Base-by-base conservation (phyloP, 495 filamentous ascomycete genomes). In the Melanomma pulvis-pyrius region DNA sequence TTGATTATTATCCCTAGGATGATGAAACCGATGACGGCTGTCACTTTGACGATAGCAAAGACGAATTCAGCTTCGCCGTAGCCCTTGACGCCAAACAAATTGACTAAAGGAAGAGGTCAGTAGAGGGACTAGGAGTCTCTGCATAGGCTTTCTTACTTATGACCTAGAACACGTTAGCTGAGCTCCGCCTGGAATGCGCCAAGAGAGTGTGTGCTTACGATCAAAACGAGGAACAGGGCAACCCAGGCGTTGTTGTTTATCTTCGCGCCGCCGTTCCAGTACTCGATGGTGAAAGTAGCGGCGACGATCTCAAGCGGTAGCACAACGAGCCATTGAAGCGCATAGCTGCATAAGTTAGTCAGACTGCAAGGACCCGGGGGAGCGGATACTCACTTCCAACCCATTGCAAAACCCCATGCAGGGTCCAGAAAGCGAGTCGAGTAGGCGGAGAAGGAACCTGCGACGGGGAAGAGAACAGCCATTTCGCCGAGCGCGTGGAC, bases 371-470 rank as follows among this genome's bases (percentile, higher is more conserved):
- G 28, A 64, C 48, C 53, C 48, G 57, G 50, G 8, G 29, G 47
- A 34, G 24, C 21, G 50, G 63, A 49, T 29, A 83, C 82, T 75
- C 69, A 87, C 82, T 97, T 96, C 93, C 93, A 97, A 28, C 94
- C 94, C 91, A 97, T 96, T 49, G 94, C 93, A 71, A 97, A 97
- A 0, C 94, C 94, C 93, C 93, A 97, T 2, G 93, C 92, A 12
- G 93, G 93, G 71, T 97, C 93, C 11, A 97, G 73, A 72, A 97
- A 98, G 25, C 93, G 85, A 36, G 91, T 96, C 19, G 93, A 96
- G 76, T 92, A 97, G 36, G 92, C 88, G 13, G 92, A 88, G 76
- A 98, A 98, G 22, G 92, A 96, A 59, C 93, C 93, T 46, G 93
- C 90, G 22, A 97, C 88, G 6, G 93, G 93, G 74, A 94, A 96